Percentiles rank a stretch among this genome's conserved stretches.
These are phyloP conservation scores for Pseudocercospora musae DNA, from an alignment of 2,329 filamentous ascomycete genomes.

Conservation along the genomic window DNA sequence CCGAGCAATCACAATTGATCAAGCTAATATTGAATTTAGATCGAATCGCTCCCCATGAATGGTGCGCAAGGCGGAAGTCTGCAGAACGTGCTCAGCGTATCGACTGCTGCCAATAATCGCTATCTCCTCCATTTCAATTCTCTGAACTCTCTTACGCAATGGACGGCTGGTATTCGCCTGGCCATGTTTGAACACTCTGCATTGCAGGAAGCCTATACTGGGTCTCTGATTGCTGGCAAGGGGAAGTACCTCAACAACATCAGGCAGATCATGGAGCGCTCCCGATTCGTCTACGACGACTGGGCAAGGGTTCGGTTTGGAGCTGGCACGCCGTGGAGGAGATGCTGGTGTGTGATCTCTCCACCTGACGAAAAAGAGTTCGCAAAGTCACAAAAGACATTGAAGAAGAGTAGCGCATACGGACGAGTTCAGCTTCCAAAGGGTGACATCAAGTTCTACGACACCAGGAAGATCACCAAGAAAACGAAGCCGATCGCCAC, in stretches of 20 bases:
- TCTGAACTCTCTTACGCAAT: conserved; percentile 86
- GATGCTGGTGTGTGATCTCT: conserved; percentile 93
- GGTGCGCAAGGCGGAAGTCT: conserved; percentile 73
- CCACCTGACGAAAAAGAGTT: conserved; percentile 93
- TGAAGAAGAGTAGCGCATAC: conserved; percentile 80
- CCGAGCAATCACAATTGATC: neutral
- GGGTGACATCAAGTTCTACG: conserved; percentile 93
- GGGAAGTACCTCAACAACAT: conserved; percentile 88
- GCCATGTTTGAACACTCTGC: conserved; percentile 92
- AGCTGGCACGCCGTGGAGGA: conserved; percentile 90
- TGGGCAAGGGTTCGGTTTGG: conserved; percentile 96
- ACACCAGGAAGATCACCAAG: conserved; percentile 84
- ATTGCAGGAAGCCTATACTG: conserved; percentile 93
- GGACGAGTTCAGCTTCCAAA: conserved; percentile 71
- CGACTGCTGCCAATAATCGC: conserved; percentile 90
- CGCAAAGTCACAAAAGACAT: conserved; percentile 74
- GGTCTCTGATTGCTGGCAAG: conserved; percentile 91
- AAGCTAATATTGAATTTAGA: conserved; percentile 29
- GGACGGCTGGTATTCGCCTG: conserved; percentile 90
- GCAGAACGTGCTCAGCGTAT: conserved; percentile 93
- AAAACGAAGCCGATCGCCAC: conserved; percentile 88
- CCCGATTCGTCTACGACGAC: conserved; percentile 74
- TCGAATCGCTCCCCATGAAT: conserved; percentile 77
- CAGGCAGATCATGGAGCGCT: conserved; percentile 78
- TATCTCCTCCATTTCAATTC: conserved; percentile 97